Conservation (phyloP, 192 early-diverging fungal genomes). For the Coemansia reversa region DNA sequence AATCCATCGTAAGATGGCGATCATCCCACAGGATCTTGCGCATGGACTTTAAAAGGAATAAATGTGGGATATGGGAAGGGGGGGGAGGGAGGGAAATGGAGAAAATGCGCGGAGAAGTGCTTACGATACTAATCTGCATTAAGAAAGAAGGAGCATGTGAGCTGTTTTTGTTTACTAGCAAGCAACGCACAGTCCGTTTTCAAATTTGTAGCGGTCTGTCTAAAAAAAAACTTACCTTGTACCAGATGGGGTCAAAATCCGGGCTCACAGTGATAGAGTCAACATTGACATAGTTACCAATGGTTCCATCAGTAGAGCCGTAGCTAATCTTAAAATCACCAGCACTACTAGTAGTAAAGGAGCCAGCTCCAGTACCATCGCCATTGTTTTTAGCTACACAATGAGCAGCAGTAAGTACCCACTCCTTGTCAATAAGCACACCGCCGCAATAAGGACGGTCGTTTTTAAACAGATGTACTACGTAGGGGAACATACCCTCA, state of each 20-base stretch:
- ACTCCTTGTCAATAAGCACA: slow-evolving; percentile 37
- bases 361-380: slow-evolving; percentile 24
- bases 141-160: neutral
- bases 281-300: slow-evolving; percentile 25
- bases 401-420: slow-evolving; percentile 55
- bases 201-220: neutral
- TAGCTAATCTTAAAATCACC: slow-evolving; percentile 31
- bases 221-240: slow-evolving; percentile 37
- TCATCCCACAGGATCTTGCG: too few relatives aligned
- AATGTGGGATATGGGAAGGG: too few relatives aligned
- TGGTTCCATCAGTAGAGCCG: slow-evolving; percentile 22
- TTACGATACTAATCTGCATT: neutral
- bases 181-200: neutral
- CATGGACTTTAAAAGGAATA: too few relatives aligned
- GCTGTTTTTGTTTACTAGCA: neutral
- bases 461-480: slow-evolving; percentile 47
- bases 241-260: slow-evolving; percentile 44
- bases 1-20: too few relatives aligned
- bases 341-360: slow-evolving; percentile 13
- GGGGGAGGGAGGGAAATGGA: too few relatives aligned
- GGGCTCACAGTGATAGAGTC: slow-evolving; percentile 37
- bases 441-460: slow-evolving; percentile 43
- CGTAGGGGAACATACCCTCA: slow-evolving; percentile 39
- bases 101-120: neutral
- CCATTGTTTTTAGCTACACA: slow-evolving; percentile 30